These are phyloP conservation scores for Posidonia australis DNA, from an alignment of 106 monocot genomes.

Conservation along the genomic window DNA sequence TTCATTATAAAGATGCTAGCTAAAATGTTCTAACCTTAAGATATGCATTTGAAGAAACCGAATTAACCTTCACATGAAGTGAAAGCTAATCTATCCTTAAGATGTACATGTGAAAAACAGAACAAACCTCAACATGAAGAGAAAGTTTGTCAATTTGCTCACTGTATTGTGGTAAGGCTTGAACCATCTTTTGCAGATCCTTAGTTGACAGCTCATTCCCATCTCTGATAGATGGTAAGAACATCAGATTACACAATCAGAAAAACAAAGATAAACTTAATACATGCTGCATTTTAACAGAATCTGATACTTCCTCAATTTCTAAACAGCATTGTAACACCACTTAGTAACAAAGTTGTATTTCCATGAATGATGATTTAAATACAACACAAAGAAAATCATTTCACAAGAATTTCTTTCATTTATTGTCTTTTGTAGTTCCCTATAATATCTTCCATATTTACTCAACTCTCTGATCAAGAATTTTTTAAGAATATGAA, in stretches of 20 bases:
- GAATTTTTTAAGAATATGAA: no score
- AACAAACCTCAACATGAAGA: conserved; percentile 84
- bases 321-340: no score
- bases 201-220: conserved; percentile 79
- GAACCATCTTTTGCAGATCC: conserved; percentile 97
- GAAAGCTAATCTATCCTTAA: background rate
- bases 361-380: no score
- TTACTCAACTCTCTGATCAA: no score
- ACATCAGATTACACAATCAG: background rate
- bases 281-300: background rate
- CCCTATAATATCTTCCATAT: no score
- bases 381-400: no score
- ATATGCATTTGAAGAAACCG: no score
- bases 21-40: no score
- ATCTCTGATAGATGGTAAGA: conserved; percentile 23
- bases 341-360: no score
- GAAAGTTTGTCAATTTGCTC: conserved; percentile 98
- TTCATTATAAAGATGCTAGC: no score
- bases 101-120: background rate
- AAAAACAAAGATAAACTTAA: background rate
- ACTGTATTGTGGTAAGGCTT: conserved; percentile 90
- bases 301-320: background rate
- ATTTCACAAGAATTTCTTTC: no score
- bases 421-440: no score
- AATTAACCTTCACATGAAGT: background rate